These are phyloP conservation scores for Fraxinus cuspidata DNA, from an alignment of 257 asterid genomes.

Conservation along the genomic window DNA sequence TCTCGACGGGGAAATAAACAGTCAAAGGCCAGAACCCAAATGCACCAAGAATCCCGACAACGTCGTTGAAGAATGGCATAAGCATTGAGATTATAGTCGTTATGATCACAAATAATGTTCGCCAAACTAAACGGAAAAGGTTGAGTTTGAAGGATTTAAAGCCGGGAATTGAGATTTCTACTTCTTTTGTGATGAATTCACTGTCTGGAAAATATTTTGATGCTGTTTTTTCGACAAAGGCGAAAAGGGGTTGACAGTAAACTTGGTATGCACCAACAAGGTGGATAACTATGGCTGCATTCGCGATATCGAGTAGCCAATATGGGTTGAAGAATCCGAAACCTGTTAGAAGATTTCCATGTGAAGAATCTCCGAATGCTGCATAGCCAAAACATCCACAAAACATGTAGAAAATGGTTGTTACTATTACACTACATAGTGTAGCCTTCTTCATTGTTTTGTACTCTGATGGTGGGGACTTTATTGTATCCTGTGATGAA, in stretches of 20 bases:
- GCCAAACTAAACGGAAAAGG: constrained; percentile 33
- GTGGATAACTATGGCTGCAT: constrained; percentile 33
- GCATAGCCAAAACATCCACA: constrained; percentile 40
- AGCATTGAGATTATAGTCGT: constrained; percentile 34
- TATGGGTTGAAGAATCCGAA: constrained; percentile 38
- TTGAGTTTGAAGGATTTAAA: constrained; percentile 24
- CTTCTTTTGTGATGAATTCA: constrained; percentile 25
- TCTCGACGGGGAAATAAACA: constrained; percentile 35
- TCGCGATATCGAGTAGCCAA: constrained; percentile 38
- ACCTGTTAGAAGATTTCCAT: constrained; percentile 32
- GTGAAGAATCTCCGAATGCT: constrained; percentile 32
- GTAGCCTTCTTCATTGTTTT: constrained; percentile 38
- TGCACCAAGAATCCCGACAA: constrained; percentile 35
- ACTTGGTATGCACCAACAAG: constrained; percentile 41
- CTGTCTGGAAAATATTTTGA: constrained; percentile 21
- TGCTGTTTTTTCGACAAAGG: constrained; percentile 31
- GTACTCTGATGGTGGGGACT: constrained; percentile 33
- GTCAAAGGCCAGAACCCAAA: constrained; percentile 40
- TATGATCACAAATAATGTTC: constrained; percentile 29
- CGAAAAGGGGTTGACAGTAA: constrained; percentile 36
- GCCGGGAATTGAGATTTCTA: constrained; percentile 14
- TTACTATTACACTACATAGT: constrained; percentile 25
- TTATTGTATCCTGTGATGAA: constrained; percentile 27
- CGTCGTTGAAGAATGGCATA: constrained; percentile 36
- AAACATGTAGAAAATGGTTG: constrained; percentile 35